Conservation (phyloP, 228 moss, liverwort and hornwort genomes). For the Sphagnum magellanicum region DNA sequence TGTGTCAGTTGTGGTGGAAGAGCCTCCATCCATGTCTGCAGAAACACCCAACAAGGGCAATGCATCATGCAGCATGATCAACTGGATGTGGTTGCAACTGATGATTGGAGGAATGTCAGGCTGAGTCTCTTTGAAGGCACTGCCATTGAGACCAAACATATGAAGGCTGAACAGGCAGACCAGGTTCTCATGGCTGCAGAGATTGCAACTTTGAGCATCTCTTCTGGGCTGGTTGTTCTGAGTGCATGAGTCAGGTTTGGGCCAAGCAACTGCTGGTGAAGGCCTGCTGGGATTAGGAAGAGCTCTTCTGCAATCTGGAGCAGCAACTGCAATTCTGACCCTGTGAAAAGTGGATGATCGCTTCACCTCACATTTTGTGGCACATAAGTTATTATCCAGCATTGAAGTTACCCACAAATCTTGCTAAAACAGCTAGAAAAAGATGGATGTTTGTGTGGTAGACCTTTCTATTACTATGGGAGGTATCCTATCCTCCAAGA, state of each 20-base stretch:
- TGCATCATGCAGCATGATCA: too few relatives aligned
- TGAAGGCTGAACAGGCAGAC: slow-evolving; percentile 4
- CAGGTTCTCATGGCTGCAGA: slow-evolving; percentile 13
- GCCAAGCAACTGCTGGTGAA: slow-evolving; percentile 8
- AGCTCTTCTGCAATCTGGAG: slow-evolving; percentile 12
- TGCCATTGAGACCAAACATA: neutral
- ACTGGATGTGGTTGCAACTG: neutral
- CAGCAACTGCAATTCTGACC: slow-evolving; percentile 1
- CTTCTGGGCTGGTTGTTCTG: slow-evolving; percentile 10
- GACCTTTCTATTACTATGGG: too few relatives aligned
- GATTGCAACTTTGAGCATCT: slow-evolving; percentile 13
- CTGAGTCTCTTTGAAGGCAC: slow-evolving; percentile 1
- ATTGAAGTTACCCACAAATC: neutral
- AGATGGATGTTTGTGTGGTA: too few relatives aligned
- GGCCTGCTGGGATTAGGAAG: slow-evolving; percentile 16
- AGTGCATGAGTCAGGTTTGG: slow-evolving; percentile 15
- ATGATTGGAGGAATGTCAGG: neutral
- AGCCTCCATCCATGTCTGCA: too few relatives aligned
- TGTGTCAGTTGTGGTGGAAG: too few relatives aligned
- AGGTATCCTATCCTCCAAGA: neutral
- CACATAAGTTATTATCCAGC: slow-evolving; percentile 1
- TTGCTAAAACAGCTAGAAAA: too few relatives aligned
- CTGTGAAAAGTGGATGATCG: slow-evolving; percentile 8
- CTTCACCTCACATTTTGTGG: slow-evolving; percentile 4
- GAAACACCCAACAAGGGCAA: too few relatives aligned